Conservation (phyloP, 331 rosid genomes). For the Acacia concinna region DNA sequence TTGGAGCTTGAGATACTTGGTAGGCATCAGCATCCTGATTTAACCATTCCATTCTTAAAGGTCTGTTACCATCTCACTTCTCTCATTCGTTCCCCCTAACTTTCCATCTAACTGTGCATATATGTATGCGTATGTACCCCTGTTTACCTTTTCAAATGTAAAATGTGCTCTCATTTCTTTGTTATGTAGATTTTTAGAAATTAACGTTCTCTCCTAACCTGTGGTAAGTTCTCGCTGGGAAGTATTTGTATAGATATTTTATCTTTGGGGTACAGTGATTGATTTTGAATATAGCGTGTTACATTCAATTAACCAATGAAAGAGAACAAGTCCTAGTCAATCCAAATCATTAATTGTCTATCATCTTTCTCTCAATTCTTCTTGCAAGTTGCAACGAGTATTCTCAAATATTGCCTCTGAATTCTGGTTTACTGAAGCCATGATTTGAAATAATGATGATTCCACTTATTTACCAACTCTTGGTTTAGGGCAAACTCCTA, state of each 20-base stretch:
- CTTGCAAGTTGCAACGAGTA: background rate
- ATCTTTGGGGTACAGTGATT: background rate
- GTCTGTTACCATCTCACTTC: constrained; percentile 36
- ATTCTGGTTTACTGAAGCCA: background rate
- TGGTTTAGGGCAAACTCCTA: background rate
- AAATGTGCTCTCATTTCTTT: constrained; percentile 16
- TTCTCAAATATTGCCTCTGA: background rate
- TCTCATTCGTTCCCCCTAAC: background rate
- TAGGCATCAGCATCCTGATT: constrained; percentile 89
- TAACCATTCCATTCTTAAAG: constrained; percentile 84
- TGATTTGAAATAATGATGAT: constrained; percentile 5
- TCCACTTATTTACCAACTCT: background rate
- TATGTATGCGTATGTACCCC: background rate
- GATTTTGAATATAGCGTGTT: background rate
- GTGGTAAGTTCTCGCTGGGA: background rate
- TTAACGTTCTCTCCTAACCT: background rate
- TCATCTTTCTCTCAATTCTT: background rate
- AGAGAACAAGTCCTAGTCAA: background rate
- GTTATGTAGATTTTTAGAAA: constrained; percentile 25
- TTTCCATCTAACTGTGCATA: background rate
- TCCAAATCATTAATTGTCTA: background rate
- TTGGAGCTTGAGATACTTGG: constrained; percentile 93
- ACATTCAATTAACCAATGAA: background rate
- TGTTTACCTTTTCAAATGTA: background rate
- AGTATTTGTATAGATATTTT: background rate